Conservation (phyloP, 2,329 filamentous ascomycete species). For the Penicillium decumbens region DNA sequence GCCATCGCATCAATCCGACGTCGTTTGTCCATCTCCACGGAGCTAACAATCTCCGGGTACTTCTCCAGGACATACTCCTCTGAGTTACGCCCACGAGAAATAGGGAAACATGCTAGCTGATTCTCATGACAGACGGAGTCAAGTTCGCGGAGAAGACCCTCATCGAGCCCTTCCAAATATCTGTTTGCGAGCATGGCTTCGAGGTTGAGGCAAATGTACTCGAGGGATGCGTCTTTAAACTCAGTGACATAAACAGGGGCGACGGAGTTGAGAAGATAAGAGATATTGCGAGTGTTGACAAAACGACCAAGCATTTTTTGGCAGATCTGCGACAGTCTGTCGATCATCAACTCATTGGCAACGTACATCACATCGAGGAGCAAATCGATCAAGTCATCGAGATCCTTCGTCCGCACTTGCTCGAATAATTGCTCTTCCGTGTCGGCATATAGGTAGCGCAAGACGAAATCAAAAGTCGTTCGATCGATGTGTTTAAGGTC, state of each 20-base stretch:
- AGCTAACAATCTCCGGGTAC: slow-evolving; percentile 44
- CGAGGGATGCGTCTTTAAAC: slow-evolving; percentile 82
- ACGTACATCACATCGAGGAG: slow-evolving; percentile 84
- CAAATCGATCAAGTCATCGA: slow-evolving; percentile 85
- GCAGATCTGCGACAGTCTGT: slow-evolving; percentile 82
- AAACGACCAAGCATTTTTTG: slow-evolving; percentile 78
- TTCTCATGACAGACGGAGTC: slow-evolving; percentile 76
- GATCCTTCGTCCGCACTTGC: slow-evolving; percentile 61
- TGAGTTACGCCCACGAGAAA: slow-evolving; percentile 69
- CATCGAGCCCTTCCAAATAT: slow-evolving; percentile 77
- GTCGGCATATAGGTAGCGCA: slow-evolving; percentile 80
- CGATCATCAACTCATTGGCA: slow-evolving; percentile 93
- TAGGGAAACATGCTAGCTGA: slow-evolving; percentile 71
- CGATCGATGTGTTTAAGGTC: slow-evolving; percentile 77
- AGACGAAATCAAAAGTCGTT: slow-evolving; percentile 69
- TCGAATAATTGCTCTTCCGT: slow-evolving; percentile 76
- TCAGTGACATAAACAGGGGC: slow-evolving; percentile 75
- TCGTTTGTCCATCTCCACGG: slow-evolving; percentile 46
- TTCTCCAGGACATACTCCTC: slow-evolving; percentile 50
- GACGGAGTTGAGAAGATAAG: slow-evolving; percentile 77
- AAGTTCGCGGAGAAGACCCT: slow-evolving; percentile 74
- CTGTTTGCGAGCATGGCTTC: slow-evolving; percentile 89
- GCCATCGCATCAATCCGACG: slow-evolving; percentile 71
- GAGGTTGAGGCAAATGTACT: slow-evolving; percentile 87
- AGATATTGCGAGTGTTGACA: slow-evolving; percentile 80